phyloP scores from a whole-genome alignment of 192 early-diverging fungal species.

The Backusella sp. region DNA sequence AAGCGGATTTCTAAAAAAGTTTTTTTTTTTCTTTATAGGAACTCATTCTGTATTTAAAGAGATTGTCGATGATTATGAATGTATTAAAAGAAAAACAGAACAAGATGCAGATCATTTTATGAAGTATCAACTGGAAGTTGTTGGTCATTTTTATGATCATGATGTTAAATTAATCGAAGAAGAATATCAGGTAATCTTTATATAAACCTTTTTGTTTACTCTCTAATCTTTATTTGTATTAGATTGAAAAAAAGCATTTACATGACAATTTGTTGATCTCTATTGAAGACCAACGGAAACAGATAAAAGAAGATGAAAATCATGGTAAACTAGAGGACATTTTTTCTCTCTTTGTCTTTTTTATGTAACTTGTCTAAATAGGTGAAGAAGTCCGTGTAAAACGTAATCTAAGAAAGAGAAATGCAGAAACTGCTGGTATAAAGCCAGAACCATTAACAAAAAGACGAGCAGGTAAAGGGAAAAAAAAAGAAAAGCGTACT shows the following conservation, averaged over 20 bases:
- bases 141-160: constrained; percentile 17
- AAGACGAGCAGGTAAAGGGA: constrained; percentile 16
- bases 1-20: background rate
- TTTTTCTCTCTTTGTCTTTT: background rate
- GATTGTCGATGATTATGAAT: constrained; percentile 19
- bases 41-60: constrained; percentile 28
- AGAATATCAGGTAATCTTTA: constrained; percentile 18
- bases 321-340: background rate
- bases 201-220: background rate
- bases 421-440: constrained; percentile 1
- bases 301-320: constrained; percentile 31
- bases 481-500: background rate
- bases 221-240: background rate
- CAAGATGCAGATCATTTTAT: constrained; percentile 22
- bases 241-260: constrained; percentile 24
- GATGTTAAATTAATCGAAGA: constrained; percentile 26
- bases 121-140: constrained; percentile 19
- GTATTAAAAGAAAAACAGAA: constrained; percentile 17
- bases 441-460: constrained; percentile 21
- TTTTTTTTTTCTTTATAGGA: background rate
- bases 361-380: background rate
- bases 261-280: constrained; percentile 27
- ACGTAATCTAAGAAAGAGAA: constrained; percentile 16
- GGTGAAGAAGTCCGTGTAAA: constrained; percentile 7
- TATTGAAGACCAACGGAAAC: constrained; percentile 32